Conservation (phyloP, 1,284 basidiomycete species). For the Ceratobasidium sp. region DNA sequence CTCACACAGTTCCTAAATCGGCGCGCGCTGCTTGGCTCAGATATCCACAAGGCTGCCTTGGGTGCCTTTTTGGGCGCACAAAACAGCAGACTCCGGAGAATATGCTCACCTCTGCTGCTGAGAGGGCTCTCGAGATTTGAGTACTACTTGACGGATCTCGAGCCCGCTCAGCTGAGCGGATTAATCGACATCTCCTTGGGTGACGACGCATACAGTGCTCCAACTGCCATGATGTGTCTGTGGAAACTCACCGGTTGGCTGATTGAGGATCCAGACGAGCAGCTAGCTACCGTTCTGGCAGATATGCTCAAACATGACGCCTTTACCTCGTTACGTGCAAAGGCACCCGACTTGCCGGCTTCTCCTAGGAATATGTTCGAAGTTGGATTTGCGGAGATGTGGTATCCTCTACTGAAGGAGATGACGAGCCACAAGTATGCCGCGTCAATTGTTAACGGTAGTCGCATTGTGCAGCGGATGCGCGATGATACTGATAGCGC, state of each 20-base stretch:
- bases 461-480: not conserved
- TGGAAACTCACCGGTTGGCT: not conserved
- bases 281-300: not conserved
- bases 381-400: not conserved
- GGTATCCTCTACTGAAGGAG: conserved; percentile 3
- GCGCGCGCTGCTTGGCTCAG: no score
- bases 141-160: no score
- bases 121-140: no score
- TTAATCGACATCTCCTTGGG: not conserved
- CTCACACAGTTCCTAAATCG: no score
- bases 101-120: no score
- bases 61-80: no score
- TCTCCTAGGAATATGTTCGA: not conserved
- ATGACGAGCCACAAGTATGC: not conserved
- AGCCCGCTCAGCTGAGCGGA: not conserved
- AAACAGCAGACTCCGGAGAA: no score
- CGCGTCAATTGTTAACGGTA: not conserved
- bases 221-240: not conserved
- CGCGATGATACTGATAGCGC: not conserved
- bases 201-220: not conserved
- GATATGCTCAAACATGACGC: not conserved
- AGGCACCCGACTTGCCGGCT: not conserved
- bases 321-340: not conserved
- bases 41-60: no score
- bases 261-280: not conserved